Evolutionary conservation across 345 rosid genomes (phyloP), one percentile per base, ranked within the genome.

Genomic region (Orychophragmus violaceus): DNA sequence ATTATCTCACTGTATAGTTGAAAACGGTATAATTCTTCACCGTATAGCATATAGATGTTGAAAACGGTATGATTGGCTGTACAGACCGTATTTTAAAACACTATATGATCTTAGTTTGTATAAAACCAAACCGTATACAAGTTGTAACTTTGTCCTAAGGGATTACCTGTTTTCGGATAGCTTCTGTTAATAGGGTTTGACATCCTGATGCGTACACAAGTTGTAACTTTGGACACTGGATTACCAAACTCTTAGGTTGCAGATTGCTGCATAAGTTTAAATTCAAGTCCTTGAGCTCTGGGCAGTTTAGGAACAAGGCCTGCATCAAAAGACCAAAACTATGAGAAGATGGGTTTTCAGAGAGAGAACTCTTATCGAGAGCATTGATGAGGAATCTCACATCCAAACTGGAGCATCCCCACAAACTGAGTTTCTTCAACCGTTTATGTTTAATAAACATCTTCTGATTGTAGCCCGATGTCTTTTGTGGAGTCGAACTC

Each of bases 331-430:
- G 45, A 58, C 42, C 64, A 2, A 63, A 53, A 32, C 77, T 41
- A 82, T 81, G 80, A 70, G 63, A 30, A 54, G 22, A 54, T 37
- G 19, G 6, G 21, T 12, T 23, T 60, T 10, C n/a, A n/a, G n/a
- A 49, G 8, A 14, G 9, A 35, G 3, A 16, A 33, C 36, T 42
- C 19, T 16, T 28, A 55, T 22, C 11, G 18, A 55, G 71, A 18
- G 35, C 16, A 44, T 16, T 39, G 24, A 24, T 13, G 58, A 44
- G 45, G 19, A 66, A 73, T 51, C 96, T 87, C 76, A 95, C 99
- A 69, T 95, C 98, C 78, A 95, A 82, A 55, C 96, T 90, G 36
- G 90, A 87, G 82, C 99, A 91, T 29, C 99, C 99, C 98, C 99
- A 95, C 67, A 95, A 81, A 75, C 99, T 95, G 74, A 95, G 89